These are phyloP conservation scores for Thelephora terrestris DNA, from an alignment of 1,284 basidiomycete genomes.

Conservation along the genomic window DNA sequence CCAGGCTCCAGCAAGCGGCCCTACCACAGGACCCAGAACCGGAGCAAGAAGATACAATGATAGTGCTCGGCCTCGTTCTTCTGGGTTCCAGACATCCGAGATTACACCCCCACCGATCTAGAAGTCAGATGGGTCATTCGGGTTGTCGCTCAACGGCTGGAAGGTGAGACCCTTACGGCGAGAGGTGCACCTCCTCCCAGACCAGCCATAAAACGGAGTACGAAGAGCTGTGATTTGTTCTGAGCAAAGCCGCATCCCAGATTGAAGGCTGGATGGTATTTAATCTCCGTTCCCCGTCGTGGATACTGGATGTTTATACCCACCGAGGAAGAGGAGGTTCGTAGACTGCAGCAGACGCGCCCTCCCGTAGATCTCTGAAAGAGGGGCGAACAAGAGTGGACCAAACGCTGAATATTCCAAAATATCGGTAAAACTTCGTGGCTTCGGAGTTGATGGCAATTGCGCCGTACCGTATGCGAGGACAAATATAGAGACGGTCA, in stretches of 20 bases:
- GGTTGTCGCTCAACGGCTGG: not conserved
- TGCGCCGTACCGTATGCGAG: conserved; percentile 44
- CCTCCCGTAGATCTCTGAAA: conserved; percentile 42
- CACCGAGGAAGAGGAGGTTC: conserved; percentile 52
- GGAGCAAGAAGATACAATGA: conserved; percentile 39
- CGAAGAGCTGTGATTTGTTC: conserved; percentile 45
- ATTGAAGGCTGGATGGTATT: conserved; percentile 44
- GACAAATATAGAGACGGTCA: conserved; percentile 60
- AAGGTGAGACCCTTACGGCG: conserved; percentile 26
- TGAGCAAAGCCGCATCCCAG: conserved; percentile 56
- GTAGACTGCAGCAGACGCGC: conserved; percentile 35
- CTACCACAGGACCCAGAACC: conserved; percentile 33
- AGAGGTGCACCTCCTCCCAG: conserved; percentile 57
- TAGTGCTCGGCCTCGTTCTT: conserved; percentile 36
- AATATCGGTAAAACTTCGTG: not conserved
- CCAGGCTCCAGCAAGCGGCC: conserved; percentile 30
- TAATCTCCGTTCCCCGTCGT: not conserved
- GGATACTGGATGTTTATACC: conserved; percentile 11
- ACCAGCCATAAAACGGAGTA: conserved; percentile 56
- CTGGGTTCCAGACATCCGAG: conserved; percentile 36
- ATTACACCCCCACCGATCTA: conserved; percentile 37
- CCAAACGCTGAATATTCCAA: conserved; percentile 30
- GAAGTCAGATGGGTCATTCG: not conserved
- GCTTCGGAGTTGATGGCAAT: not conserved
- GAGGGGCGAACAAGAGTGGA: conserved; percentile 42